phyloP scores from a whole-genome alignment of 805 yeast species.

The Spencermartinsiella europaea region DNA sequence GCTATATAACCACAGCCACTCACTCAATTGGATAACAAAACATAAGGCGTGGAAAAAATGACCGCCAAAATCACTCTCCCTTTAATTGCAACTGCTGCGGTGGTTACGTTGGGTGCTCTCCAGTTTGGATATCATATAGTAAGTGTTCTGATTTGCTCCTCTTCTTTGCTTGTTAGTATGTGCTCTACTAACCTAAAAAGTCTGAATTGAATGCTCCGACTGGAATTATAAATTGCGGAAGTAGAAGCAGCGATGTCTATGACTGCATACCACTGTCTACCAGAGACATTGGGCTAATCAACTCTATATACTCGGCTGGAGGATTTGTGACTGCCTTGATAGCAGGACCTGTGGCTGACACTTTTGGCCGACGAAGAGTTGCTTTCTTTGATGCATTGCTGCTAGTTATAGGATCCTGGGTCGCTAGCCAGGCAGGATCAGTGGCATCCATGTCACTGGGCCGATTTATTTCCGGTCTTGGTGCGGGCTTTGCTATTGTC shows the following conservation, averaged over 20 bases:
- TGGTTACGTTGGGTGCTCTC: conserved; percentile 70
- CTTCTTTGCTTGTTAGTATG: neutral
- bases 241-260: conserved; percentile 7
- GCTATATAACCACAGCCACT: too few species aligned
- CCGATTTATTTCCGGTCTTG: conserved; percentile 73
- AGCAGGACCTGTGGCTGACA: conserved; percentile 61
- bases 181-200: conserved; percentile 13
- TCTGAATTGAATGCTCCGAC: conserved; percentile 92
- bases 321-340: conserved; percentile 71
- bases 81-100: conserved; percentile 28
- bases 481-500: conserved; percentile 84
- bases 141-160: conserved; percentile 10
- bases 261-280: conserved; percentile 54
- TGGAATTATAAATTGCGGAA: conserved; percentile 49
- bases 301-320: conserved; percentile 77
- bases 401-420: conserved; percentile 56
- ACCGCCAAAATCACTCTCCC: conserved; percentile 3
- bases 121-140: conserved; percentile 92
- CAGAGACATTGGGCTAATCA: conserved; percentile 46
- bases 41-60: too few species aligned
- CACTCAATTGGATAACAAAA: too few species aligned
- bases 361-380: conserved; percentile 56
- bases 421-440: conserved; percentile 49
- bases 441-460: conserved; percentile 52
- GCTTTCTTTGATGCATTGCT: conserved; percentile 47